Base-by-base conservation (phyloP, 2,329 filamentous ascomycete species). In the Microdochium nivale region DNA sequence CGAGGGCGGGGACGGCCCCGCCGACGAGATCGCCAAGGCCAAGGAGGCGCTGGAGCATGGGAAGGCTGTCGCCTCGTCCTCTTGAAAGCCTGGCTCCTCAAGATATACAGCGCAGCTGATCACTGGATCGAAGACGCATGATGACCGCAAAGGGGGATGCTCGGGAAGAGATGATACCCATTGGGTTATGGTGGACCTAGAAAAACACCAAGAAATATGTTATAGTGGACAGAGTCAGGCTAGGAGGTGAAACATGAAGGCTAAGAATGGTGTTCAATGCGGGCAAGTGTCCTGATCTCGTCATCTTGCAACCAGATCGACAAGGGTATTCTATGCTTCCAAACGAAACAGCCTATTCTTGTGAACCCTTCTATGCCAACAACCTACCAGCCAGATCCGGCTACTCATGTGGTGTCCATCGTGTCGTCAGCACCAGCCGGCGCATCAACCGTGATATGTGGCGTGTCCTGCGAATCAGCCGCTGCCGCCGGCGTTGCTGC, bases 401-500 rank as follows among this genome's bases (percentile, higher is more conserved):
- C 5, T 44, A 14, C 35, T 68, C 48, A 70, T 13, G 69, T 76
- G 59, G 71, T 88, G 71, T 89, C 86, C 86, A 89, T 90, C 60
- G 73, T 79, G 57, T 86, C 83, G 8, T 69, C 74, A 27, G 62
- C 64, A 35, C 64, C 70, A 43, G 72, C 70, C 25, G 76, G 71
- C 23, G 72, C 70, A 53, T 81, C 75, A 48, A 82, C 69, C 21
- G 68, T 72, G 49, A 79, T 76, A 55, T 66, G 68, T 32, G 75
- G 74, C 16, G 72, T 71, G 13, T 56, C 59, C 43, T 54, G 52
- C 19, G 50, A 25, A 48, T 59, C 59, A 30, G 24, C 43, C 53
- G 52, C 11, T 7, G 35, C 19, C 25, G 32, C 40, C 52, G 40
- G 40, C 13, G 40, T 44, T 7, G 3, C 40, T 44, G 40, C 40